Evolutionary conservation across 2,329 filamentous ascomycete species (phyloP).

Genomic region (Colletotrichum cuscutae): DNA sequence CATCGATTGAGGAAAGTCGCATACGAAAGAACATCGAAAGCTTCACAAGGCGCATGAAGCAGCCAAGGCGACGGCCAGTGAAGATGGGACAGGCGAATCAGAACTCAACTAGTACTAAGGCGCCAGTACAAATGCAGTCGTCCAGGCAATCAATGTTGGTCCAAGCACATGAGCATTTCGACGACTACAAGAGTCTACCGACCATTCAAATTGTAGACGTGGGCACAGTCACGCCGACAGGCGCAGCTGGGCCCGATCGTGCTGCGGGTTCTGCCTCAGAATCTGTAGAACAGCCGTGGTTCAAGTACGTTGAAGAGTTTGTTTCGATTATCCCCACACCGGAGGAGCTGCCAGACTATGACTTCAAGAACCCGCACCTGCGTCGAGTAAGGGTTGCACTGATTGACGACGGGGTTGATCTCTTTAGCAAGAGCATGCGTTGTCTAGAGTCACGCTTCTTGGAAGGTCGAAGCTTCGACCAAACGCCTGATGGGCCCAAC

Average conservation of each 20-base stretch:
- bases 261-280: neutral
- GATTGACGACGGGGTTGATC: slow-evolving; percentile 51
- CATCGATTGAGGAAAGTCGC: neutral
- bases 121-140: neutral
- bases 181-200: neutral
- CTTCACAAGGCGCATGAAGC: neutral
- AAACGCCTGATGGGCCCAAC: slow-evolving; percentile 1
- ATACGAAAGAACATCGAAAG: neutral
- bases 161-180: neutral
- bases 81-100: neutral
- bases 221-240: neutral
- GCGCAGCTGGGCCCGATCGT: neutral
- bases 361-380: neutral
- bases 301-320: neutral
- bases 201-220: neutral
- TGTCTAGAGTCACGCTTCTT: slow-evolving; percentile 39
- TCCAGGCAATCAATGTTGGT: neutral
- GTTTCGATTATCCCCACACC: neutral
- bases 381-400: slow-evolving; percentile 44
- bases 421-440: slow-evolving; percentile 30
- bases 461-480: slow-evolving; percentile 42
- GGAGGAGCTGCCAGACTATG: neutral
- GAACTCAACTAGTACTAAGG: neutral
- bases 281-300: neutral
- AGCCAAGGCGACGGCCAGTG: neutral